Evolutionary conservation across 805 yeast species (phyloP).

Genomic region (Pichia nanzhaoensis): DNA sequence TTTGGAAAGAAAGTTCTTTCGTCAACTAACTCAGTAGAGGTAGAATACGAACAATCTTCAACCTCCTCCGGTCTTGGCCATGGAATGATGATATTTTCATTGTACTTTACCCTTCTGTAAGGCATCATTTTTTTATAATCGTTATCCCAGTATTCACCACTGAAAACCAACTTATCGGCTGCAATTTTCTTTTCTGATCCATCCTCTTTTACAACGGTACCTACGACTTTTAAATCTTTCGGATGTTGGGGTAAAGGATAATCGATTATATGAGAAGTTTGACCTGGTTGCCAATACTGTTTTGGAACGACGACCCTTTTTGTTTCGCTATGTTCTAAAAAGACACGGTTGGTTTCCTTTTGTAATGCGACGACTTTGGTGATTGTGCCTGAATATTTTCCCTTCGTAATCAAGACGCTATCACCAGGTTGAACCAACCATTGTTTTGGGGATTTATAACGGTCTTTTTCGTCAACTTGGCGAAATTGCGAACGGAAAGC

Average conservation of each 20-base stretch:
- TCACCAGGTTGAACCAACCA: constrained; percentile 71
- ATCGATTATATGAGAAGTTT: constrained; percentile 61
- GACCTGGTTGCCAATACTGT: constrained; percentile 64
- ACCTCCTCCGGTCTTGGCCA: constrained; percentile 73
- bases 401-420: constrained; percentile 63
- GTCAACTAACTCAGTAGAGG: constrained; percentile 49
- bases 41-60: constrained; percentile 54
- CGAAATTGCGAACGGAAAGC: constrained; percentile 24
- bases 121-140: constrained; percentile 71
- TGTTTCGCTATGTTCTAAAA: constrained; percentile 63
- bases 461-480: constrained; percentile 28
- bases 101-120: constrained; percentile 66
- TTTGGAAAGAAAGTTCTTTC: constrained; percentile 72
- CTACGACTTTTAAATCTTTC: constrained; percentile 65
- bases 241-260: constrained; percentile 59
- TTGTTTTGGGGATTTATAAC: constrained; percentile 39
- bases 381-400: constrained; percentile 67
- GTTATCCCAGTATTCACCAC: constrained; percentile 67
- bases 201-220: constrained; percentile 61
- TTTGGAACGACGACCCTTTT: constrained; percentile 63
- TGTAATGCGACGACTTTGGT: constrained; percentile 59
- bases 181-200: constrained; percentile 67
- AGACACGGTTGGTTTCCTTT: constrained; percentile 53
- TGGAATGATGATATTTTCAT: constrained; percentile 66
- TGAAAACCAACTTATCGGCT: constrained; percentile 63